A percentile compares a stretch with the other conserved stretches of the same genome.
These are phyloP conservation scores for Dianthus caryophyllus DNA, from an alignment of 148 eudicot species.

Conservation along the genomic window DNA sequence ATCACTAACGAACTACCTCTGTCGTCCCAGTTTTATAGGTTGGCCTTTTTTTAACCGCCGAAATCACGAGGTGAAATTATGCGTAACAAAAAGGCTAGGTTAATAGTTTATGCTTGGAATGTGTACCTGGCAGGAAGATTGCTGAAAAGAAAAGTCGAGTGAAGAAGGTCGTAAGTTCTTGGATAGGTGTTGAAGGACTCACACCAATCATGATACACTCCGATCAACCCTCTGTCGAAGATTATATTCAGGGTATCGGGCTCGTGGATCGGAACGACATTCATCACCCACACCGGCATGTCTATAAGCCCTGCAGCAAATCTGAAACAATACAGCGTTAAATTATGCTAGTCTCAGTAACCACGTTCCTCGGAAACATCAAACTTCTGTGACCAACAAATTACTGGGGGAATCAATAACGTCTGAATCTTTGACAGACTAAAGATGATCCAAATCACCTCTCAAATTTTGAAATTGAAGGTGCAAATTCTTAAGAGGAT, in stretches of 20 bases:
- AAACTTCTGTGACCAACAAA: not conserved
- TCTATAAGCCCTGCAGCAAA: conserved; percentile 76
- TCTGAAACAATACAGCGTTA: conserved; percentile 33
- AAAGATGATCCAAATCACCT: too few relatives aligned
- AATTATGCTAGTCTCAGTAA: not conserved
- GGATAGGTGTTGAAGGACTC: conserved; percentile 97
- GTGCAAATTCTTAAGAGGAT: too few relatives aligned
- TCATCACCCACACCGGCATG: conserved; percentile 89
- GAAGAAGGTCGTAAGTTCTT: conserved; percentile 80
- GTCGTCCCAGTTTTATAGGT: too few relatives aligned
- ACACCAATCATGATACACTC: conserved; percentile 94
- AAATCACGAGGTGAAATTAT: too few relatives aligned
- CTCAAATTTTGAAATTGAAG: too few relatives aligned
- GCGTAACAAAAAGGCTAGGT: not conserved
- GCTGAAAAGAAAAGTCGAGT: conserved; percentile 70
- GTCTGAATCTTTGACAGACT: too few relatives aligned
- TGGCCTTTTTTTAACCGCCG: too few relatives aligned
- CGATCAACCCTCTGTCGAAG: conserved; percentile 87
- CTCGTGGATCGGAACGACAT: conserved; percentile 71
- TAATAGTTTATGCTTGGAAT: not conserved
- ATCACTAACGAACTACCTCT: too few relatives aligned
- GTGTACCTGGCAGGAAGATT: conserved; percentile 65
- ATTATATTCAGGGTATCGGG: conserved; percentile 74
- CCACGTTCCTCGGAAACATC: not conserved
- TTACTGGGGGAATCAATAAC: too few relatives aligned